A percentile compares a stretch with the other conserved stretches of the same genome.
Conservation (phyloP, 2,329 filamentous ascomycete genomes). For the Apiospora sp. region DNA sequence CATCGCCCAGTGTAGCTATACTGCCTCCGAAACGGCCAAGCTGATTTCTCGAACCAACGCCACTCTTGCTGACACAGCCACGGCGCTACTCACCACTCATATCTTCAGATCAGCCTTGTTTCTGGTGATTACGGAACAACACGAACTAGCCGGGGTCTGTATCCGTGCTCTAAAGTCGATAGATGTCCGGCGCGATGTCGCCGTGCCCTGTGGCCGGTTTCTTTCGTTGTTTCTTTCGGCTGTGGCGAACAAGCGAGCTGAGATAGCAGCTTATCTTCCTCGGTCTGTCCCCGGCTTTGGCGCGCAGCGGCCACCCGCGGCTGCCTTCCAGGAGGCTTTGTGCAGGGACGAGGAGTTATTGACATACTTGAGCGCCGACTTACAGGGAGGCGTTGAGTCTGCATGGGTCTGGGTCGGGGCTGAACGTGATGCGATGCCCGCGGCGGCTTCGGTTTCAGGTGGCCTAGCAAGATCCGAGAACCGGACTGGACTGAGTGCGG, state of each 20-base stretch:
- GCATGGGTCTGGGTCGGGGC: constrained; percentile 84
- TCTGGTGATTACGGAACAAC: constrained; percentile 77
- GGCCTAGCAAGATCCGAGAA: constrained; percentile 55
- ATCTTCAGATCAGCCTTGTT: constrained; percentile 88
- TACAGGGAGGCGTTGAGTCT: constrained; percentile 79
- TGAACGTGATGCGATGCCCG: constrained; percentile 53
- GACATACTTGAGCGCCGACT: constrained; percentile 84
- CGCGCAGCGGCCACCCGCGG: constrained; percentile 35
- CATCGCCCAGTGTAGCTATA: constrained; percentile 77
- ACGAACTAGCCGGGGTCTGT: constrained; percentile 75
- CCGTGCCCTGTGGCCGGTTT: constrained; percentile 81
- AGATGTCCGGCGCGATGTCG: constrained; percentile 74
- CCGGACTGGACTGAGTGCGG: constrained; percentile 60
- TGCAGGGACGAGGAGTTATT: constrained; percentile 84
- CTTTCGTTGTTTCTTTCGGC: constrained; percentile 80
- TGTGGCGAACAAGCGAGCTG: constrained; percentile 64
- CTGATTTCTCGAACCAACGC: constrained; percentile 73
- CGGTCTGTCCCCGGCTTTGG: constrained; percentile 35
- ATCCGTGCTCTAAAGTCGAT: constrained; percentile 76
- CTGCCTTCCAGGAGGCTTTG: constrained; percentile 47
- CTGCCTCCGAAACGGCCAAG: constrained; percentile 79
- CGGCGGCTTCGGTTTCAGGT: constrained; percentile 43
- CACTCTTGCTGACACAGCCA: constrained; percentile 71
- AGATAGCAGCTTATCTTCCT: constrained; percentile 48
- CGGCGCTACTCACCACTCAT: constrained; percentile 80